These are phyloP conservation scores for Hippophae tibetana DNA, from an alignment of 306 rosid species.

Conservation along the genomic window DNA sequence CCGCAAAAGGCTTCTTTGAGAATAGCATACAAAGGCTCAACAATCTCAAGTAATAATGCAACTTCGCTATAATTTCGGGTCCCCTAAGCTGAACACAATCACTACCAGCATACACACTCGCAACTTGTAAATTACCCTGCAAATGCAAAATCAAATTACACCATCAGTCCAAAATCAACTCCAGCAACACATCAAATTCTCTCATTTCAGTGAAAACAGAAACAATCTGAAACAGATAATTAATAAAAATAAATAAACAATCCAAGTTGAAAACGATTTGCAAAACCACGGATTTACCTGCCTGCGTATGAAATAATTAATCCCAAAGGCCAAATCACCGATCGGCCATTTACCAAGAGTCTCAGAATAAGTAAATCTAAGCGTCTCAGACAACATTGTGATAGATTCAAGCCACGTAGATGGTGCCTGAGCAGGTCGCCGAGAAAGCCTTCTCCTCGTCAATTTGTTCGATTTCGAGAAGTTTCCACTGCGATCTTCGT, in stretches of 20 bases:
- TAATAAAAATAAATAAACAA: background rate
- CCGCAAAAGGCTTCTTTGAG: constrained; percentile 88
- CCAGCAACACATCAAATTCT: background rate
- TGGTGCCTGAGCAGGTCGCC: constrained; percentile 96
- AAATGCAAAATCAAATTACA: constrained; percentile 10
- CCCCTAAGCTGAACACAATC: constrained; percentile 65
- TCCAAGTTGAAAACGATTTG: background rate
- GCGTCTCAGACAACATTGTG: constrained; percentile 67
- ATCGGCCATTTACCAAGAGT: constrained; percentile 96
- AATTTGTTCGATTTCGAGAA: constrained; percentile 57
- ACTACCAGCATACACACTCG: constrained; percentile 80
- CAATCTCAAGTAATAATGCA: constrained; percentile 55
- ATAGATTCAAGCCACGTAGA: constrained; percentile 80
- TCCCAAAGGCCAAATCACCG: constrained; percentile 96
- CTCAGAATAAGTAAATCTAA: constrained; percentile 80
- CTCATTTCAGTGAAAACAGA: background rate
- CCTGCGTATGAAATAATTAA: constrained; percentile 81
- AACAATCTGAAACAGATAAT: background rate
- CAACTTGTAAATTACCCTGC: constrained; percentile 85
- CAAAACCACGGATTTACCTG: constrained; percentile 40
- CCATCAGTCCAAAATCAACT: background rate
- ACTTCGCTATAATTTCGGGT: constrained; percentile 56
- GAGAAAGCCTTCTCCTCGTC: constrained; percentile 46
- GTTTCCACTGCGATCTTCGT: constrained; percentile 36
- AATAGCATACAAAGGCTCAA: constrained; percentile 67